Base-by-base conservation (phyloP, 1,139 yeast species). In the Arxiozyma heterogenica region DNA sequence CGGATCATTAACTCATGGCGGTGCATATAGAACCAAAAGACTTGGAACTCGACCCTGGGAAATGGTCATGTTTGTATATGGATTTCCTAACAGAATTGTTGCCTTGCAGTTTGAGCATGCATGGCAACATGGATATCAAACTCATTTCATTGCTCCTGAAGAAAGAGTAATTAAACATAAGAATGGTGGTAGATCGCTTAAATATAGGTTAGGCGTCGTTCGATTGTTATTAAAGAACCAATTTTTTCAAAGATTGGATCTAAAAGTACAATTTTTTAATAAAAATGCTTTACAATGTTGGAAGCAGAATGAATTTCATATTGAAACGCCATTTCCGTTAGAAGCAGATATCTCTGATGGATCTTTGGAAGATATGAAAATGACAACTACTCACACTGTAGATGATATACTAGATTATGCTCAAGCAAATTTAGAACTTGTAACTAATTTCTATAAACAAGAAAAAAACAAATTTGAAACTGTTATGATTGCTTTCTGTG, bases 81-180 rank as follows among this genome's bases (percentile, higher is more conserved):
- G 91, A 11, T 87, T 87, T 64, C 89, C 89, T 0, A 80, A 82
- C n/a, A 80, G 79, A 58, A 75, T 83, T 3, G 70, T 83, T 6
- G 95, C 95, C 0, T 69, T 87, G 53, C 91, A 85, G 65, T 74
- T 73, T 57, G 84, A 83, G 61, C 88, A 84, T 67, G 91, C 94
- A 1, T 82, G 87, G 80, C 95, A 87, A 61, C 93, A 86, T 66
- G 75, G 85, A 0, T 74, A 81, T 58, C 76, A 73, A 51, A 83
- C 94, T 0, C 72, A 90, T 47, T 88, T 80, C 63, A 82, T 86
- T 4, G 61, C 69, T 1, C 60, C 60, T 0, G 69, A 67, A 1
- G 61, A 61, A 17, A 57, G 70, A 44, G 54, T 76, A 11, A 67
- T 71, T 48, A 61, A 59, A 51, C 58, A 64, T 39, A 70, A 68